Evolutionary conservation across 345 rosid genomes (phyloP), one percentile per base, ranked within the genome.

Genomic region (Schrenkiella parvula): DNA sequence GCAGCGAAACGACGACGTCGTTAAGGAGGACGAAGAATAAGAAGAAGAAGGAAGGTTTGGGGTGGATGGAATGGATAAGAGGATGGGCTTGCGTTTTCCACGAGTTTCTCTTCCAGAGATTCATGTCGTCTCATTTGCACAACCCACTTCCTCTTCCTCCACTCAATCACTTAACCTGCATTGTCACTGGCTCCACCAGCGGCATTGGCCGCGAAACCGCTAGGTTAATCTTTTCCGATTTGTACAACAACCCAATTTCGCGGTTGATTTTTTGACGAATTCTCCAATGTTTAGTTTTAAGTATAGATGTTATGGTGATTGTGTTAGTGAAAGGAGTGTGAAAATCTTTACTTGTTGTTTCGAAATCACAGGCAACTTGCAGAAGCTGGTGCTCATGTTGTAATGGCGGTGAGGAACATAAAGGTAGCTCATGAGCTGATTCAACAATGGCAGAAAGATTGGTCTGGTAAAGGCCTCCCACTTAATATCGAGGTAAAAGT

Each of bases 111-210:
- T 87, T 93, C 46, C 95, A 87, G 80, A 85, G 96, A 67, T 82
- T 84, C 66, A 68, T 75, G 84, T 86, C 92, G 2, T 85, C 89
- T 75, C 92, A 88, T 72, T 65, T 93, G 48, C 78, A 78, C 37
- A 86, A 85, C 48, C 98, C 97, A 43, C 48, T 93, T 50, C 84
- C 96, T 47, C 78, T 91, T 71, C 98, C 97, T 66, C 88, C 95
- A 0, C 59, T 87, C 51, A 80, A 78, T 56, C 84, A 85, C 73
- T 75, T 86, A 55, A 89, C 96, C 12, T 87, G 85, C 83, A 76
- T 93, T 73, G 91, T 93, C 64, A 93, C 97, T 25, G 98, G 97
- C 65, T 89, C 91, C 77, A 91, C 98, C 29, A 91, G 95, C 65
- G 98, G 96, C 83, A 93, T 93, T 81, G 98, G 96, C 76, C 78